Conservation (phyloP, 352 stramenopile genomes). For the Elongisporangium prolatum region DNA sequence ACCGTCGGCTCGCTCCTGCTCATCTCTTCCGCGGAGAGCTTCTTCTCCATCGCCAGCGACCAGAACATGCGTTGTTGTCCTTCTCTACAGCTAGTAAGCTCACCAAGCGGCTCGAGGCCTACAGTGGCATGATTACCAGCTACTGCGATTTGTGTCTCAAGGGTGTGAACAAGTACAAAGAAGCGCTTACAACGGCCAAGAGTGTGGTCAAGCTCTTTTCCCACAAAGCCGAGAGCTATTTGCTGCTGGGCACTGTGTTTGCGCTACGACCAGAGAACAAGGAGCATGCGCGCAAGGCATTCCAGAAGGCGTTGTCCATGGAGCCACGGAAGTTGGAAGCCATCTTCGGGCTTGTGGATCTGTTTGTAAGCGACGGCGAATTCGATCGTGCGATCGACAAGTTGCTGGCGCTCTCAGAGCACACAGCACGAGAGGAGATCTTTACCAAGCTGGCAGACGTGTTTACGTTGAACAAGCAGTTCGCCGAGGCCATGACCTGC, state of each 20-base stretch:
- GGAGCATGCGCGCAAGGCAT: slow-evolving; percentile 51
- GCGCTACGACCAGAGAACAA: slow-evolving; percentile 55
- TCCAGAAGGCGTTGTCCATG: slow-evolving; percentile 53
- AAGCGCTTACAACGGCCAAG: slow-evolving; percentile 63
- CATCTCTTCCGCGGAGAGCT: slow-evolving; percentile 59
- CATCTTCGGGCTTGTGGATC: slow-evolving; percentile 64
- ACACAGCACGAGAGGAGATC: slow-evolving; percentile 51
- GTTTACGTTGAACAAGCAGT: slow-evolving; percentile 69
- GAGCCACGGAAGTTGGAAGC: slow-evolving; percentile 57
- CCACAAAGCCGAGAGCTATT: slow-evolving; percentile 60
- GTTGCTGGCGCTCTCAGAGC: slow-evolving; percentile 43
- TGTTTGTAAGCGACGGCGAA: slow-evolving; percentile 57
- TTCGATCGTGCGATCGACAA: slow-evolving; percentile 49
- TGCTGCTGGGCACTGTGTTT: slow-evolving; percentile 71
- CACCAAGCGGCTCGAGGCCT: slow-evolving; percentile 57
- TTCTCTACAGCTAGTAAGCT: slow-evolving; percentile 67
- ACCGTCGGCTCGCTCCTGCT: slow-evolving; percentile 36
- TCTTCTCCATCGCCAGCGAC: slow-evolving; percentile 53
- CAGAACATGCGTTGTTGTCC: slow-evolving; percentile 53
- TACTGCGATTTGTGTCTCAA: slow-evolving; percentile 66
- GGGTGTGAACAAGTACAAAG: slow-evolving; percentile 66
- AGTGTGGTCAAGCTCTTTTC: slow-evolving; percentile 68
- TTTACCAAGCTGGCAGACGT: slow-evolving; percentile 74
- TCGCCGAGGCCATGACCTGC: slow-evolving; percentile 53
- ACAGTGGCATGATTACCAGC: slow-evolving; percentile 64